Conservation (phyloP, 148 eudicot species). For the Mesembryanthemum crystallinum region DNA sequence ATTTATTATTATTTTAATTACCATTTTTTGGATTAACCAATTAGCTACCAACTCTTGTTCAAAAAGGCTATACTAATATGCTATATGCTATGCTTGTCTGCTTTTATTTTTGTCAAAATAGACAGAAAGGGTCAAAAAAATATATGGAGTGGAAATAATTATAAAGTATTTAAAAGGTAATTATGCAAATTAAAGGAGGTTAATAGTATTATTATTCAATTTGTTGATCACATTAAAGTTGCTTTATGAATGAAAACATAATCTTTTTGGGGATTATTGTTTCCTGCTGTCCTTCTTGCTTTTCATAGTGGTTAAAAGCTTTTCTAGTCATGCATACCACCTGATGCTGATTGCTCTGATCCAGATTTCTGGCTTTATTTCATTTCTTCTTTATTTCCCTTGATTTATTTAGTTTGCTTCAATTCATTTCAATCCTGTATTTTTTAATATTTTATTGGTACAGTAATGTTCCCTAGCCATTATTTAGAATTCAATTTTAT, state of each 20-base stretch:
- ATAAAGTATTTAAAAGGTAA: constrained; percentile 2
- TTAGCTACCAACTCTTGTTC: constrained; percentile 12
- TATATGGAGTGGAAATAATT: neutral
- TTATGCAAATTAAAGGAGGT: neutral
- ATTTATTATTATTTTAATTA: neutral
- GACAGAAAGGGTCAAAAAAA: neutral
- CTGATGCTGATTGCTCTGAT: neutral
- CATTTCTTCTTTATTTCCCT: neutral
- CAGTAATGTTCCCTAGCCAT: too few species aligned
- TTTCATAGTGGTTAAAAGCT: neutral
- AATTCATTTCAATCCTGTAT: too few species aligned
- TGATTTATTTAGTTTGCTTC: too few species aligned
- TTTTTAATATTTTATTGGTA: too few species aligned
- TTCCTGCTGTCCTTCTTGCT: neutral
- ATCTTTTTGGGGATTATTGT: constrained; percentile 17
- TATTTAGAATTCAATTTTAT: too few species aligned
- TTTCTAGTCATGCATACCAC: neutral
- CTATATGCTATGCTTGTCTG: constrained; percentile 11
- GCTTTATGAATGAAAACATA: constrained; percentile 11
- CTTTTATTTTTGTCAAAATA: neutral
- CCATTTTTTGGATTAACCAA: constrained; percentile 10
- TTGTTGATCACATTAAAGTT: neutral
- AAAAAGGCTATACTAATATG: constrained; percentile 6
- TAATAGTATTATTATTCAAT: neutral
- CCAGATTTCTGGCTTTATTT: neutral